Evolutionary conservation across 78 protist genomes (phyloP).

Genomic region (Pigoraptor vietnamica): DNA sequence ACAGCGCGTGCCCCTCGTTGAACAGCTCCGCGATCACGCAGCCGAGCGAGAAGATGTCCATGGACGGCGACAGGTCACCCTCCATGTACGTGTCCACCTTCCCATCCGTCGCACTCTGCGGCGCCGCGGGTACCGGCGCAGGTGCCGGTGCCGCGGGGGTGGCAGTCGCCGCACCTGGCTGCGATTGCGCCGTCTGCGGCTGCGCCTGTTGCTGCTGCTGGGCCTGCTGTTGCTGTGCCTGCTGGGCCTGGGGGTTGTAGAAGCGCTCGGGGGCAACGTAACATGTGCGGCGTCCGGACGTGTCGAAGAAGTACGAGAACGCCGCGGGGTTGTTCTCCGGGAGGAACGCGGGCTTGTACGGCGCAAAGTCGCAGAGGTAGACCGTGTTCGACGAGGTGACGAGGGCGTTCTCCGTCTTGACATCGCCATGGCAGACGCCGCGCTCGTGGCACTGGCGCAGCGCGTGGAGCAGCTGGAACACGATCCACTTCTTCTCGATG

Average conservation of each 20-base stretch:
- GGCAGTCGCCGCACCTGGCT: too few species aligned
- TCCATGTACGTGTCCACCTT: slow-evolving; percentile 1
- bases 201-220: slow-evolving; percentile 16
- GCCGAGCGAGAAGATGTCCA: slow-evolving; percentile 82
- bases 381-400: slow-evolving; percentile 74
- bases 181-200: neutral
- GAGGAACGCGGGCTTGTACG: slow-evolving; percentile 54
- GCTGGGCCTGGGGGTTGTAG: neutral
- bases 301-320: slow-evolving; percentile 83
- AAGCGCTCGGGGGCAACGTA: slow-evolving; percentile 89
- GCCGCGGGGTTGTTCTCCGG: slow-evolving; percentile 84
- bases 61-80: slow-evolving; percentile 26
- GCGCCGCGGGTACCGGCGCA: too few species aligned
- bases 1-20: too few species aligned
- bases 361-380: slow-evolving; percentile 61
- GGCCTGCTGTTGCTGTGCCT: slow-evolving; percentile 4
- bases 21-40: slow-evolving; percentile 28
- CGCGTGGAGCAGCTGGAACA: slow-evolving; percentile 76
- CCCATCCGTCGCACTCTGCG: neutral
- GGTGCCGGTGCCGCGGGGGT: too few species aligned
- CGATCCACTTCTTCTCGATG: slow-evolving; percentile 72
- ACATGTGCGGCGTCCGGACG: slow-evolving; percentile 71
- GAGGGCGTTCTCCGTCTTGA: slow-evolving; percentile 73
- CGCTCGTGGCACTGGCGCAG: slow-evolving; percentile 37
- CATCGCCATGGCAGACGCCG: slow-evolving; percentile 57